These are phyloP conservation scores for Aspergillus sp. DNA, from an alignment of 2,329 filamentous ascomycete species.

Conservation along the genomic window DNA sequence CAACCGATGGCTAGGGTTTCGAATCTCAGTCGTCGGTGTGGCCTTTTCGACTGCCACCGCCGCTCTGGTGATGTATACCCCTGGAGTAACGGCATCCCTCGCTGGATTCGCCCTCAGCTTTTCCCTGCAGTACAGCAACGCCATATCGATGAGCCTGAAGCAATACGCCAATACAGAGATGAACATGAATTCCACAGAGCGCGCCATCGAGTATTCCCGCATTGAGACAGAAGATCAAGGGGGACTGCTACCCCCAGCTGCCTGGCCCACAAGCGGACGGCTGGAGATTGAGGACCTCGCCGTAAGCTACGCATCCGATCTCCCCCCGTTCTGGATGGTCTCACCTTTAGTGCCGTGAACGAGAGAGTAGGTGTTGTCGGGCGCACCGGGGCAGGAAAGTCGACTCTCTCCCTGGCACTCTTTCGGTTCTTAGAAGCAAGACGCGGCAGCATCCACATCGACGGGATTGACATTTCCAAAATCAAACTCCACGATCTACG, in stretches of 20 bases:
- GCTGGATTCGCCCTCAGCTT: no score
- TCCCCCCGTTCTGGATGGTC: constrained; percentile 66
- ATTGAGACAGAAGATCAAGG: constrained; percentile 62
- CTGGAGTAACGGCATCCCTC: no score
- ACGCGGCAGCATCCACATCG: constrained; percentile 63
- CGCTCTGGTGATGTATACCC: no score
- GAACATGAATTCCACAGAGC: constrained; percentile 72
- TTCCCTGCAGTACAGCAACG: no score
- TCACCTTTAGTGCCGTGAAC: constrained; percentile 64
- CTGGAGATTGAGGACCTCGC: constrained; percentile 69
- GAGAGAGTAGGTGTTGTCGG: constrained; percentile 73
- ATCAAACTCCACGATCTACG: constrained; percentile 66
- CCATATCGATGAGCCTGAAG: constrained; percentile 57
- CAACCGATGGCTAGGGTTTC: no score
- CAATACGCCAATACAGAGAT: constrained; percentile 67
- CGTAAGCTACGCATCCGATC: constrained; percentile 64
- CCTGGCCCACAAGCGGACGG: constrained; percentile 69
- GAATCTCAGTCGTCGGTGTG: no score
- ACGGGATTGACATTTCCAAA: constrained; percentile 69
- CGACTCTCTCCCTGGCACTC: constrained; percentile 67
- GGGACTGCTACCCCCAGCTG: constrained; percentile 61
- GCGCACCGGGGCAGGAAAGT: constrained; percentile 74
- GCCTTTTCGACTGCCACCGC: no score
- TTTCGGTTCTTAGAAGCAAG: constrained; percentile 72
- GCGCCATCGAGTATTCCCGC: constrained; percentile 69